phyloP scores from a whole-genome alignment of 768 basidiomycete species.

The Phlebiopsis gigantea region DNA sequence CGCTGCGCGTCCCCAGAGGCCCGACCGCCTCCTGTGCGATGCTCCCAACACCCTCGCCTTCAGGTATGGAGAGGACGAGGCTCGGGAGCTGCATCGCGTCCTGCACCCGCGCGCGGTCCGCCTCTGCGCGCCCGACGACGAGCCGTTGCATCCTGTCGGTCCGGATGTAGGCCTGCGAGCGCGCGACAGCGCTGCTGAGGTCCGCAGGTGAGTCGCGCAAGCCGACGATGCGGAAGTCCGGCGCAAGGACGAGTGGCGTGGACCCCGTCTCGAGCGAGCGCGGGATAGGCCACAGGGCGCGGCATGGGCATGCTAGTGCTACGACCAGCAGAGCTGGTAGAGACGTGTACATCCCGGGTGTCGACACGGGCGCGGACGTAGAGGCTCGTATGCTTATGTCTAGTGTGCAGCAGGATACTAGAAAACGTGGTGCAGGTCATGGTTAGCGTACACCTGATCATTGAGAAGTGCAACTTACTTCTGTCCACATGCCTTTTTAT shows the following conservation, averaged over 20 bases:
- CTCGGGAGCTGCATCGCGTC: slow-evolving; percentile 35
- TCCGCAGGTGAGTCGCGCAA: slow-evolving; percentile 41
- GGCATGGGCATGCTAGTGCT: background rate
- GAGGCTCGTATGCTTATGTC: too few relatives aligned
- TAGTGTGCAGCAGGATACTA: too few relatives aligned
- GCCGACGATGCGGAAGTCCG: slow-evolving; percentile 45
- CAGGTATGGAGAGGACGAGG: slow-evolving; percentile 37
- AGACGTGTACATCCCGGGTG: too few relatives aligned
- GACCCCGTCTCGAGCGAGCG: slow-evolving; percentile 24
- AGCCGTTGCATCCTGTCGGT: slow-evolving; percentile 56
- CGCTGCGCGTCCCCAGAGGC: slow-evolving; percentile 43
- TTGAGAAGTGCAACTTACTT: too few relatives aligned
- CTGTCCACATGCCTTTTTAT: too few relatives aligned
- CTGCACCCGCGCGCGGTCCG: slow-evolving; percentile 33
- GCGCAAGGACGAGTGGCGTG: slow-evolving; percentile 31
- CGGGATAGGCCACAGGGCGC: slow-evolving; percentile 33
- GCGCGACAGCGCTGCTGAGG: slow-evolving; percentile 47
- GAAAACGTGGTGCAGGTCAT: background rate
- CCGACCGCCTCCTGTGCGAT: slow-evolving; percentile 49
- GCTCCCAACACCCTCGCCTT: slow-evolving; percentile 24
- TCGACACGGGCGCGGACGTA: too few relatives aligned
- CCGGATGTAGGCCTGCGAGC: slow-evolving; percentile 37
- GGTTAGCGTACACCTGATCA: too few relatives aligned
- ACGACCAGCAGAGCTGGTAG: too few relatives aligned
- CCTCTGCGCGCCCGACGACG: slow-evolving; percentile 49